phyloP scores from a whole-genome alignment of 345 rosid species.

The Murraya koenigii region DNA sequence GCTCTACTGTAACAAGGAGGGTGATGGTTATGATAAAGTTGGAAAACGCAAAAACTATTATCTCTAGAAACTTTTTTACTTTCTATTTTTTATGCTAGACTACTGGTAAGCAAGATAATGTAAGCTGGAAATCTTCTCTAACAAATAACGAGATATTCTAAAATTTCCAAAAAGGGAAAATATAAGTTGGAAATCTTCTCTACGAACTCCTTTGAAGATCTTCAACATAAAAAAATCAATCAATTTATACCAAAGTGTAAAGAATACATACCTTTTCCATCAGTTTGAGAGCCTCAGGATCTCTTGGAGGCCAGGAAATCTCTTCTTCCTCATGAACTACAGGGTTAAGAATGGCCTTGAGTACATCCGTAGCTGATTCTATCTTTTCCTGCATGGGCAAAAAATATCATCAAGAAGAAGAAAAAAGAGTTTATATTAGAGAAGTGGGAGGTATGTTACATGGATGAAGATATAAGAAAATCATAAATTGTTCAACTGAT shows the following conservation, averaged over 20 bases:
- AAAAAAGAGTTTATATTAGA: not conserved
- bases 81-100: not conserved
- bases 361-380: conserved; percentile 82
- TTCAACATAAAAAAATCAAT: not conserved
- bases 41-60: not conserved
- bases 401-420: not conserved
- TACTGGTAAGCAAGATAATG: not conserved
- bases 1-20: not conserved
- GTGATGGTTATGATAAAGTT: not conserved
- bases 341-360: conserved; percentile 68
- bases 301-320: conserved; percentile 80
- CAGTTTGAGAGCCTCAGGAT: conserved; percentile 58
- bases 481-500: not conserved
- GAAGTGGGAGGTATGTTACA: not conserved
- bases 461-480: not conserved
- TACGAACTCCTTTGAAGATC: not conserved
- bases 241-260: not conserved
- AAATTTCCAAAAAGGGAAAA: not conserved
- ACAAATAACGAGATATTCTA: not conserved
- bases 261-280: conserved; percentile 63
- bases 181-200: not conserved
- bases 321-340: conserved; percentile 66
- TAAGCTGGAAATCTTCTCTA: too few relatives aligned
- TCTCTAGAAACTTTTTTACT: not conserved
- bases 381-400: conserved; percentile 65